Conservation (phyloP, 805 yeast genomes). For the Maudiozyma saulgeensis region DNA sequence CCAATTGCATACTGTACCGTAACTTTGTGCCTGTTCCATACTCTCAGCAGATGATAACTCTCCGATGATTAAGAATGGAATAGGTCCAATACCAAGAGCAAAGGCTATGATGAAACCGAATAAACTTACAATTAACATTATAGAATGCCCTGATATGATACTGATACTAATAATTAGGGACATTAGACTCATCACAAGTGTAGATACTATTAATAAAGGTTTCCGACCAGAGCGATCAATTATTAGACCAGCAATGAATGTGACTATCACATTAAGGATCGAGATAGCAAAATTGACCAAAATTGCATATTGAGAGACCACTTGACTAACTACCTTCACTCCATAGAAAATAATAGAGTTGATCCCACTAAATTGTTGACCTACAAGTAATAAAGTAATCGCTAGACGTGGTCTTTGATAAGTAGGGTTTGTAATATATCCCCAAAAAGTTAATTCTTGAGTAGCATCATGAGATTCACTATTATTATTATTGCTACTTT, state of each 20-base stretch:
- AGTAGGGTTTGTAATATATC: constrained; percentile 42
- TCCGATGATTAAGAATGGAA: constrained; percentile 80
- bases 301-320: constrained; percentile 65
- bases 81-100: constrained; percentile 91
- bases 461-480: neutral
- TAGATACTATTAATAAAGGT: constrained; percentile 58
- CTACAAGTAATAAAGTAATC: constrained; percentile 62
- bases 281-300: constrained; percentile 70
- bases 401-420: constrained; percentile 53
- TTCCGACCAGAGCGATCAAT: constrained; percentile 74
- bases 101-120: constrained; percentile 71
- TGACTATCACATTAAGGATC: constrained; percentile 60
- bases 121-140: constrained; percentile 52
- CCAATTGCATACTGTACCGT: constrained; percentile 91
- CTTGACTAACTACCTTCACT: constrained; percentile 63
- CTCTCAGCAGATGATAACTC: constrained; percentile 74
- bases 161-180: constrained; percentile 60
- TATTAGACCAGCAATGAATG: constrained; percentile 61
- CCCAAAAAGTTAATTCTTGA: constrained; percentile 18
- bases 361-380: constrained; percentile 90
- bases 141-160: constrained; percentile 39
- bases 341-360: constrained; percentile 92
- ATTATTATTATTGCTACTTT: constrained; percentile 1
- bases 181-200: constrained; percentile 56
- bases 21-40: constrained; percentile 80